Evolutionary conservation across 2,329 filamentous ascomycete genomes (phyloP).

Genomic region (Ophiocordyceps sinensis): DNA sequence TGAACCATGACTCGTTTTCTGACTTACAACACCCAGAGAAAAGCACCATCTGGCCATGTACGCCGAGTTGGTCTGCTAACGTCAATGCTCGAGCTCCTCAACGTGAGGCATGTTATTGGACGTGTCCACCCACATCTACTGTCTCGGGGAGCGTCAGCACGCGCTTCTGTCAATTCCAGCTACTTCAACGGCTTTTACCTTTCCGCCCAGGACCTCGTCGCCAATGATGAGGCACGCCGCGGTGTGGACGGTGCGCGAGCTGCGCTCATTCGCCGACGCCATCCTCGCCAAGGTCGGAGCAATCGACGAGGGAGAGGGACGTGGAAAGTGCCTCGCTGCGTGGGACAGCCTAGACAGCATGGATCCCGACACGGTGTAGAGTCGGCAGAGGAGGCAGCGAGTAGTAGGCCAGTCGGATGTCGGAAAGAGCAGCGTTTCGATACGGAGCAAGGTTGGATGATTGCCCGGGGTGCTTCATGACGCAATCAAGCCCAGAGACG

Average conservation of each 20-base stretch:
- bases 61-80: slow-evolving; percentile 44
- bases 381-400: not conserved
- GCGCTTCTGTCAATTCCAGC: not conserved
- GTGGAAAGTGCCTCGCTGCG: slow-evolving; percentile 52
- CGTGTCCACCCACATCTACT: slow-evolving; percentile 21
- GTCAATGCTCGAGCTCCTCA: slow-evolving; percentile 6
- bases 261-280: slow-evolving; percentile 30
- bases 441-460: not conserved
- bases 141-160: slow-evolving; percentile 12
- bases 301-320: slow-evolving; percentile 7
- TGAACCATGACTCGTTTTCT: no score
- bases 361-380: not conserved
- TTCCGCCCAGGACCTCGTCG: slow-evolving; percentile 91
- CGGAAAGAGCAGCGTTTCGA: not conserved
- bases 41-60: slow-evolving; percentile 54
- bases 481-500: not conserved
- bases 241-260: slow-evolving; percentile 62
- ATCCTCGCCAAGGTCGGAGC: slow-evolving; percentile 24
- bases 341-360: slow-evolving; percentile 73
- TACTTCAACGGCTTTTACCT: slow-evolving; percentile 40
- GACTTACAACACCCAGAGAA: slow-evolving; percentile 39
- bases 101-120: not conserved
- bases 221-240: slow-evolving; percentile 90
- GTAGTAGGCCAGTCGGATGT: no score
- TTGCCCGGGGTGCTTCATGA: not conserved